phyloP scores from a whole-genome alignment of 768 basidiomycete species.

The Trametes gibbosa region DNA sequence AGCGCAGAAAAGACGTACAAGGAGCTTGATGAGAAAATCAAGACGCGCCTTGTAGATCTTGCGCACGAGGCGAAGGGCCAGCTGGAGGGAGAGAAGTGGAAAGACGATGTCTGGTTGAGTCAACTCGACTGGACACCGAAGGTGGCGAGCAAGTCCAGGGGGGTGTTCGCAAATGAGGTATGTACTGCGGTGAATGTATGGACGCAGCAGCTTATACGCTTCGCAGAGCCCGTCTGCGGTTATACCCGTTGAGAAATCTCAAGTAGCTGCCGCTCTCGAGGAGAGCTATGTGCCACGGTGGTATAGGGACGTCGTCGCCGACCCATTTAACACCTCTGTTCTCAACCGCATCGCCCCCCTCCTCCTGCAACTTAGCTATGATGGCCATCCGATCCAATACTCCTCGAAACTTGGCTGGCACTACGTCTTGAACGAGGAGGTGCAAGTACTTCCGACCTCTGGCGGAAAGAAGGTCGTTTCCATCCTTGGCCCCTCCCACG shows the following conservation, averaged over 20 bases:
- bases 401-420: slow-evolving; percentile 66
- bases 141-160: slow-evolving; percentile 64
- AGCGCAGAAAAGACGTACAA: slow-evolving; percentile 75
- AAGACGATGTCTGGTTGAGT: slow-evolving; percentile 75
- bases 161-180: slow-evolving; percentile 41
- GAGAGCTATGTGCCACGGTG: slow-evolving; percentile 43
- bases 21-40: slow-evolving; percentile 64
- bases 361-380: slow-evolving; percentile 60
- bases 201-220: neutral
- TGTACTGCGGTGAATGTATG: neutral
- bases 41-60: slow-evolving; percentile 58
- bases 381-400: slow-evolving; percentile 59
- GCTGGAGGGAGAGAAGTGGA: slow-evolving; percentile 55
- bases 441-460: slow-evolving; percentile 43
- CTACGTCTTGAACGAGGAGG: slow-evolving; percentile 37
- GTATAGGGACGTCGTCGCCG: slow-evolving; percentile 50
- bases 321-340: slow-evolving; percentile 40
- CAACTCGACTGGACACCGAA: slow-evolving; percentile 98
- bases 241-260: neutral
- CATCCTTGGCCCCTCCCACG: slow-evolving; percentile 48
- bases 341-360: slow-evolving; percentile 62
- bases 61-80: slow-evolving; percentile 56
- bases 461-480: slow-evolving; percentile 41
- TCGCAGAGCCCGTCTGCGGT: neutral
- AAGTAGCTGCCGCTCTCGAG: neutral